A percentile compares a stretch with the other conserved stretches of the same genome.
These are phyloP conservation scores for Calonectria naviculata DNA, from an alignment of 2,329 filamentous ascomycete species.

Conservation along the genomic window DNA sequence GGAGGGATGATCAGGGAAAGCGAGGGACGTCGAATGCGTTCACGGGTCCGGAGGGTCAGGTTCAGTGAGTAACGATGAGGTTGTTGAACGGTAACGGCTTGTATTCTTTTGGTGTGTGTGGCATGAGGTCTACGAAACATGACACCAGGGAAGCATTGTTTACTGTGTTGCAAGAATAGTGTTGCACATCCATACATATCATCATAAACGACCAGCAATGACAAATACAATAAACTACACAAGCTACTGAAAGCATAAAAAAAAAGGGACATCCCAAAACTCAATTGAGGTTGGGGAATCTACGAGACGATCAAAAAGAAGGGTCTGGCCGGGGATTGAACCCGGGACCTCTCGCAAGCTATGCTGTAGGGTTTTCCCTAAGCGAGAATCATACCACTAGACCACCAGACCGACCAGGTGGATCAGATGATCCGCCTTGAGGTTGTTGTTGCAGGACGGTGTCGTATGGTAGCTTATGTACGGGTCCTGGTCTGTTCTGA, in stretches of 20 bases:
- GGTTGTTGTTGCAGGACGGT: constrained; percentile 18
- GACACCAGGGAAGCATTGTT: background rate
- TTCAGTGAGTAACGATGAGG: background rate
- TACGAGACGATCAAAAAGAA: constrained; percentile 28
- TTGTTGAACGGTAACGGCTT: background rate
- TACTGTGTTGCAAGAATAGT: background rate
- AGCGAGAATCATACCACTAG: constrained; percentile 80
- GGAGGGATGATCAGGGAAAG: background rate
- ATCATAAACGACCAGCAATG: background rate
- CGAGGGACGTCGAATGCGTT: background rate
- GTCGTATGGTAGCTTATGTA: constrained; percentile 22
- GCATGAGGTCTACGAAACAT: background rate
- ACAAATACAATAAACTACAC: background rate
- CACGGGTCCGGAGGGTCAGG: constrained; percentile 1
- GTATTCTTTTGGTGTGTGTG: background rate
- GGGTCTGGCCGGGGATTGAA: constrained; percentile 60
- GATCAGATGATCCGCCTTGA: constrained; percentile 17
- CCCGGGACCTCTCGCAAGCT: constrained; percentile 58
- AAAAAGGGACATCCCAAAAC: background rate
- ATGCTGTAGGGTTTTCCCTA: constrained; percentile 62
- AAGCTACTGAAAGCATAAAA: background rate
- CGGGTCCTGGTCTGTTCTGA: constrained; percentile 1
- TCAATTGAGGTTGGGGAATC: background rate
- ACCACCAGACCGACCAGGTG: constrained; percentile 58
- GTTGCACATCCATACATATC: background rate